phyloP scores from a whole-genome alignment of 129 eudicot genomes.

The Kitagawia praeruptora region DNA sequence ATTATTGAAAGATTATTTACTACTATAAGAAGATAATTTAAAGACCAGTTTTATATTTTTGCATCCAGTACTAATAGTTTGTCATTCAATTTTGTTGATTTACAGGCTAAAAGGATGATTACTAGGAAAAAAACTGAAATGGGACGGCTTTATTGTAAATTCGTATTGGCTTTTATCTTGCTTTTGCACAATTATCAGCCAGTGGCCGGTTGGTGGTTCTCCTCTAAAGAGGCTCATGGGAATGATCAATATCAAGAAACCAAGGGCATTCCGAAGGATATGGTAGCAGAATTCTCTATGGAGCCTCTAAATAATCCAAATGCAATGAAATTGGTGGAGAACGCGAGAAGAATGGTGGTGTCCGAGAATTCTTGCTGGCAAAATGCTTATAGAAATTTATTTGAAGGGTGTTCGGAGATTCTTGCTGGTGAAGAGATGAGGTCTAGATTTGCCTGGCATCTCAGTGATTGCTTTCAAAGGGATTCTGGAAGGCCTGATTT shows the following conservation, averaged over 20 bases:
- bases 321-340: conserved; percentile 40
- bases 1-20: not conserved
- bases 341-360: conserved; percentile 38
- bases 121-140: not conserved
- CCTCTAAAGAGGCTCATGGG: conserved; percentile 17
- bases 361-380: conserved; percentile 64
- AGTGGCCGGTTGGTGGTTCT: conserved; percentile 34
- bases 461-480: conserved; percentile 68
- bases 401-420: conserved; percentile 67
- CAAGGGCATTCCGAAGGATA: conserved; percentile 7
- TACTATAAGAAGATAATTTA: not conserved
- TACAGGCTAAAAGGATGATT: not conserved
- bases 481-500: conserved; percentile 60
- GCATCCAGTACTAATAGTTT: not conserved
- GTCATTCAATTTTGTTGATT: not conserved
- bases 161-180: conserved; percentile 19
- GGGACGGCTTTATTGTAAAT: not conserved
- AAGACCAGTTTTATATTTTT: not conserved
- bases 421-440: conserved; percentile 56
- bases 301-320: conserved; percentile 40
- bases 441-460: conserved; percentile 73
- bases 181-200: conserved; percentile 28
- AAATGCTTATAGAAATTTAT: conserved; percentile 51
- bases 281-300: conserved; percentile 57
- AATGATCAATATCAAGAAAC: not conserved